Percentiles rank a stretch among this genome's conserved stretches.
Conservation (phyloP, 345 rosid genomes). For the Arabidopsis suecica region DNA sequence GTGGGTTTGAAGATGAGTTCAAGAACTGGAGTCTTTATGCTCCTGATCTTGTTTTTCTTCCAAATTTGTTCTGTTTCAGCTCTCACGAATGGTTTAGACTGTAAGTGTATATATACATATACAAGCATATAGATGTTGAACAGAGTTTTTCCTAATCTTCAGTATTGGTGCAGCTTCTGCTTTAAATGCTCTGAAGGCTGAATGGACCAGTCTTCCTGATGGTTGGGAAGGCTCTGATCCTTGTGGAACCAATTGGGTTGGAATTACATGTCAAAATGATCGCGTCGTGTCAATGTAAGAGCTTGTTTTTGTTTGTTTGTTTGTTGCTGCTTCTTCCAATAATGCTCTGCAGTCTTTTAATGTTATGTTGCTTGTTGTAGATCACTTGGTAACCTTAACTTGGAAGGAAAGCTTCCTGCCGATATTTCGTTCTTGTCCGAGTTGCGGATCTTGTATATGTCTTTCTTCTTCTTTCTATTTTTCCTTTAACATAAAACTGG, state of each 20-base stretch:
- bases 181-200: slow-evolving; percentile 47
- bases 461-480: slow-evolving; percentile 4
- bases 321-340: not conserved
- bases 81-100: slow-evolving; percentile 32
- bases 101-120: slow-evolving; percentile 22
- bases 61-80: slow-evolving; percentile 40
- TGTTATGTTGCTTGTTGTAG: slow-evolving; percentile 48
- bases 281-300: slow-evolving; percentile 67
- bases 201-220: slow-evolving; percentile 63
- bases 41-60: slow-evolving; percentile 41
- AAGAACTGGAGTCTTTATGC: slow-evolving; percentile 45
- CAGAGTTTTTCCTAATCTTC: not conserved
- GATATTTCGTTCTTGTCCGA: slow-evolving; percentile 66
- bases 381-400: slow-evolving; percentile 57
- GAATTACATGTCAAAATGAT: slow-evolving; percentile 57
- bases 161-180: slow-evolving; percentile 51
- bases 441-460: slow-evolving; percentile 67
- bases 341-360: not conserved
- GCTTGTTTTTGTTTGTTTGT: not conserved
- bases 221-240: slow-evolving; percentile 74
- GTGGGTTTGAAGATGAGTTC: slow-evolving; percentile 46
- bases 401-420: slow-evolving; percentile 61
- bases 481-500: not conserved
- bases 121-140: not conserved
- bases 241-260: slow-evolving; percentile 74